Evolutionary conservation across 2,329 filamentous ascomycete species (phyloP).

Genomic region (Penicillium sp.): DNA sequence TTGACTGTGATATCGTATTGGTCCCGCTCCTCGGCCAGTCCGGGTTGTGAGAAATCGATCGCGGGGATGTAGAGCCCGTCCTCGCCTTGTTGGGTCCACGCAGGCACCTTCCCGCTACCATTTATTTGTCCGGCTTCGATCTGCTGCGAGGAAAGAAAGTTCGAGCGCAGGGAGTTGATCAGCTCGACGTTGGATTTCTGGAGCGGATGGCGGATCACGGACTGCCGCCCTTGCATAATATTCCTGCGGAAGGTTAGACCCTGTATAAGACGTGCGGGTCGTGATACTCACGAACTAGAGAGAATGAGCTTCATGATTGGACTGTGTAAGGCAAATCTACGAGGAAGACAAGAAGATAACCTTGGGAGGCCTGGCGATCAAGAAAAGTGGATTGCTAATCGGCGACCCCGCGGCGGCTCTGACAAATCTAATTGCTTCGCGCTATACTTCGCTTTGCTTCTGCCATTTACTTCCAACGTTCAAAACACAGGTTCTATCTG

Average conservation of each 20-base stretch:
- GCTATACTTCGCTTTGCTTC: neutral
- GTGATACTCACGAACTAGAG: constrained; percentile 71
- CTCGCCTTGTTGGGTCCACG: constrained; percentile 70
- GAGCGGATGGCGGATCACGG: constrained; percentile 77
- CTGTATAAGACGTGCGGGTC: constrained; percentile 3
- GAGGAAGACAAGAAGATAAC: neutral
- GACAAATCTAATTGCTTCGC: constrained; percentile 20
- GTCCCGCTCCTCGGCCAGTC: constrained; percentile 75
- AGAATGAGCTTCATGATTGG: constrained; percentile 72
- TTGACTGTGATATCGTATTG: constrained; percentile 96
- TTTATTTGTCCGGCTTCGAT: constrained; percentile 40
- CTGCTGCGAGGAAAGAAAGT: constrained; percentile 74
- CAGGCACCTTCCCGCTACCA: constrained; percentile 15
- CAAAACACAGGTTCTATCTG: neutral
- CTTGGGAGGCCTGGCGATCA: neutral
- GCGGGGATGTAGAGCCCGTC: constrained; percentile 73
- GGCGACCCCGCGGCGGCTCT: constrained; percentile 8
- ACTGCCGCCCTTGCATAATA: constrained; percentile 80
- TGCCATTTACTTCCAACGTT: neutral
- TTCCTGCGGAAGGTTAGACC: constrained; percentile 55
- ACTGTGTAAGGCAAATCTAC: constrained; percentile 44
- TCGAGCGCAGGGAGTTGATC: constrained; percentile 81
- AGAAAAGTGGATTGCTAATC: constrained; percentile 1
- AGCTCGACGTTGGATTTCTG: constrained; percentile 92
- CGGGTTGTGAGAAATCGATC: constrained; percentile 69